phyloP scores from a whole-genome alignment of 169 alveolate species.

The Plasmodium gonderi region DNA sequence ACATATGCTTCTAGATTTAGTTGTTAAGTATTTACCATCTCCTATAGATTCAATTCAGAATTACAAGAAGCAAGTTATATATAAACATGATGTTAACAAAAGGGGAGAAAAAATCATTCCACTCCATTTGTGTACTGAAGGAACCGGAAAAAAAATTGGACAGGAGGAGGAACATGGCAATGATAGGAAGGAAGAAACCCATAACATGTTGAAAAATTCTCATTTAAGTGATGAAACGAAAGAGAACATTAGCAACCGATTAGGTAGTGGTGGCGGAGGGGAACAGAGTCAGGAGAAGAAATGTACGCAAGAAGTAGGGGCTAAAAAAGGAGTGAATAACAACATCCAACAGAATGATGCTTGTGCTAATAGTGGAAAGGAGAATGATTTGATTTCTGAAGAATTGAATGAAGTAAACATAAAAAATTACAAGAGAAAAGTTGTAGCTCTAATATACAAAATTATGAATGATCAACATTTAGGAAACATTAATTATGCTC shows the following conservation, averaged over 20 bases:
- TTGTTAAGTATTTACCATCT: slow-evolving; percentile 90
- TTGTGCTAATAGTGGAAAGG: neutral
- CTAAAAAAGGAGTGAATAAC: neutral
- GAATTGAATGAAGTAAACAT: slow-evolving; percentile 48
- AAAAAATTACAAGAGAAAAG: slow-evolving; percentile 61
- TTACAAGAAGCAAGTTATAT: slow-evolving; percentile 61
- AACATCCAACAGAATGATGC: neutral
- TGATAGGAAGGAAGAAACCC: neutral
- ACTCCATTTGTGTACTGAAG: neutral
- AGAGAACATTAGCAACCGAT: too few relatives aligned
- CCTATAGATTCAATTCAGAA: slow-evolving; percentile 81
- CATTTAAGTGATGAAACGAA: neutral
- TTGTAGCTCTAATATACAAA: slow-evolving; percentile 54
- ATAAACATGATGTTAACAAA: slow-evolving; percentile 44
- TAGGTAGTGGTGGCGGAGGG: too few relatives aligned
- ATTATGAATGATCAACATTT: slow-evolving; percentile 81
- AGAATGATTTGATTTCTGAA: slow-evolving; percentile 17
- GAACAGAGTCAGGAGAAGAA: too few relatives aligned
- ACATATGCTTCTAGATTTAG: slow-evolving; percentile 80
- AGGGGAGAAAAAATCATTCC: slow-evolving; percentile 28
- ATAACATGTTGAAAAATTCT: neutral
- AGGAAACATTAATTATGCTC: slow-evolving; percentile 82
- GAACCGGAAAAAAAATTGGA: neutral
- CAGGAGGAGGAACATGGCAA: too few relatives aligned
- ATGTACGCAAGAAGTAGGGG: too few relatives aligned